Evolutionary conservation across 306 rosid genomes (phyloP), one percentile per base, ranked within the genome.

Genomic region (Alnus glutinosa): DNA sequence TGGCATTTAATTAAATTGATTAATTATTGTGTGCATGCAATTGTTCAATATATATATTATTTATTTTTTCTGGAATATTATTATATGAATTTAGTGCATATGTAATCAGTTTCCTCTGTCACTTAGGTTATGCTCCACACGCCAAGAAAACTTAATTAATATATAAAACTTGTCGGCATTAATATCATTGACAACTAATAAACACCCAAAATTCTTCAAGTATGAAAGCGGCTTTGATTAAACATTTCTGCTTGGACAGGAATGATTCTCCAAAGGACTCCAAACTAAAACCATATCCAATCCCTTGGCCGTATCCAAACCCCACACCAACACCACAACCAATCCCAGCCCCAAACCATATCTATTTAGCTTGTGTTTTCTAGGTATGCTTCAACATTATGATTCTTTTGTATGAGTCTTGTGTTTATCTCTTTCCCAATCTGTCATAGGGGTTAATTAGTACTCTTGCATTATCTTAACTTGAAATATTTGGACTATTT

Each of bases 41-140:
- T n/a, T n/a, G n/a, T n/a, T n/a, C n/a, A n/a, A n/a, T n/a, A n/a
- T n/a, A n/a, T n/a, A n/a, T n/a, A n/a, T n/a, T n/a, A n/a, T n/a
- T n/a, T n/a, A n/a, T n/a, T n/a, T n/a, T n/a, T 39, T 76, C 39
- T 76, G 63, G 54, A 59, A 51, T 59, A 66, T 34, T 18, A 55
- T 10, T 18, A 55, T 10, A 16, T 57, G 69, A 47, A 66, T 61
- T 52, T 58, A 23, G 64, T 58, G 34, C 64, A 15, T 37, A 37
- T 37, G 4, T 37, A 12, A 77, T 79, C 64, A 39, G 63, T 76
- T 76, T 73, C 79, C 81, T 69, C 71, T 59, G 71, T 19, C 10
- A 73, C 64, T 74, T 58, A n/a, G 68, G 78, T 81, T 75, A 84
- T 86, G 86, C 81, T 79, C 82, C 88, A 86, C 92, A 90, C 94